These are phyloP conservation scores for Trypanosoma scelopori DNA, from an alignment of 208 protist genomes.

Conservation along the genomic window DNA sequence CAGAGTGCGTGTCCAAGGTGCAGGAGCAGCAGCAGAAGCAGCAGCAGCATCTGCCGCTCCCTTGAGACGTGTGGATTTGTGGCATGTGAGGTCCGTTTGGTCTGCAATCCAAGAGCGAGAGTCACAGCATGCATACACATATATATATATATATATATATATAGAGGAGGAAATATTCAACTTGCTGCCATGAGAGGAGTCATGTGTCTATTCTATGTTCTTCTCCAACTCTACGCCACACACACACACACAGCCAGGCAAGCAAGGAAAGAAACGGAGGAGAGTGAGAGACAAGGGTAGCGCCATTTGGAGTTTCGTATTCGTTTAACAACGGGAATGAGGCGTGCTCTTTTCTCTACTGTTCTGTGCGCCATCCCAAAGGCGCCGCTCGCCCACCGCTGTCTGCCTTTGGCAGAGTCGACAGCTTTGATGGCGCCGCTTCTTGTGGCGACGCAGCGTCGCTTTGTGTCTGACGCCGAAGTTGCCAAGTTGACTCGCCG, in stretches of 20 bases:
- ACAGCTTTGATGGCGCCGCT: slow-evolving; percentile 11
- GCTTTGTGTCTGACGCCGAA: slow-evolving; percentile 52
- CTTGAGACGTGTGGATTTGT: too few species aligned
- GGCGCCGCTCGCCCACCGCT: slow-evolving; percentile 21
- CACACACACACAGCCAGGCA: too few species aligned
- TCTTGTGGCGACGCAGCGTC: slow-evolving; percentile 30
- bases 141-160: too few species aligned
- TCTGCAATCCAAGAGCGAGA: too few species aligned
- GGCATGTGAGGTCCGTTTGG: too few species aligned
- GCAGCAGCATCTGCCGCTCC: neutral
- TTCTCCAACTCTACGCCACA: too few species aligned
- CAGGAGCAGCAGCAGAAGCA: neutral
- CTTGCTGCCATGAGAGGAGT: too few species aligned
- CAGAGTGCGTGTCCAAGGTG: neutral
- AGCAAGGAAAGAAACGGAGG: slow-evolving; percentile 4
- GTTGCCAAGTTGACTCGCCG: slow-evolving; percentile 54
- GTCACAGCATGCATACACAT: too few species aligned
- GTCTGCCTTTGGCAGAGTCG: slow-evolving; percentile 14
- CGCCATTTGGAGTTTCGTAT: too few species aligned
- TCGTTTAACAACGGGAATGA: slow-evolving; percentile 18
- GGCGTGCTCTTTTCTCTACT: slow-evolving; percentile 27
- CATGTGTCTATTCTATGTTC: too few species aligned
- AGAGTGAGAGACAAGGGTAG: neutral
- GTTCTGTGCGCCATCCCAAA: slow-evolving; percentile 9
- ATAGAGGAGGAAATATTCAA: too few species aligned